A percentile compares a stretch with the other conserved stretches of the same genome.
These are phyloP conservation scores for Mortierella sp. DNA, from an alignment of 371 early-diverging fungal genomes.

Conservation along the genomic window DNA sequence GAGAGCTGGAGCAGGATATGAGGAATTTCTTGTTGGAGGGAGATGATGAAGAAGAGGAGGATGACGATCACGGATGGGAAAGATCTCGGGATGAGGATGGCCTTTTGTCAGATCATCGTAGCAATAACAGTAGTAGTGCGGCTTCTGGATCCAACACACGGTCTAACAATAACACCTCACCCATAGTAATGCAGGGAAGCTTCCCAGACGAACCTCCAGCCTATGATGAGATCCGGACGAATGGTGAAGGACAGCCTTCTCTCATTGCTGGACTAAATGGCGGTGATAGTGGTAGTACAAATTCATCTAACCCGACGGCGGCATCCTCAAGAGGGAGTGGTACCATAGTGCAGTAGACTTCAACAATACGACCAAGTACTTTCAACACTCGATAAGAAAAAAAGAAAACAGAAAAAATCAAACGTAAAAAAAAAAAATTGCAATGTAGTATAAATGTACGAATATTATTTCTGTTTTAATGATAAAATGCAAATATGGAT, in stretches of 20 bases:
- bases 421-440: background rate
- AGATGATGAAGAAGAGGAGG: conserved; percentile 49
- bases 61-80: conserved; percentile 28
- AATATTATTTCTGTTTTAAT: conserved; percentile 3
- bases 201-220: conserved; percentile 55
- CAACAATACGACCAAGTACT: background rate
- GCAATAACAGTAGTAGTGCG: conserved; percentile 17
- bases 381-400: background rate
- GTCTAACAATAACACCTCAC: conserved; percentile 6
- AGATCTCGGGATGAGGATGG: conserved; percentile 49
- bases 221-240: conserved; percentile 44
- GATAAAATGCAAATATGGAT: background rate
- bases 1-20: conserved; percentile 54
- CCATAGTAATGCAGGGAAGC: background rate
- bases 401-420: background rate
- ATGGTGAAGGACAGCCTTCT: conserved; percentile 27
- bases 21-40: conserved; percentile 51
- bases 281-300: background rate
- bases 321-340: background rate
- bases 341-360: background rate
- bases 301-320: background rate
- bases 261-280: conserved; percentile 33
- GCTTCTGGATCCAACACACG: conserved; percentile 24
- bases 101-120: conserved; percentile 37
- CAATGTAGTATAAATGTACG: conserved; percentile 7